Conservation (phyloP, 75 land plant genomes). For the Selaginella moellendorffii region DNA sequence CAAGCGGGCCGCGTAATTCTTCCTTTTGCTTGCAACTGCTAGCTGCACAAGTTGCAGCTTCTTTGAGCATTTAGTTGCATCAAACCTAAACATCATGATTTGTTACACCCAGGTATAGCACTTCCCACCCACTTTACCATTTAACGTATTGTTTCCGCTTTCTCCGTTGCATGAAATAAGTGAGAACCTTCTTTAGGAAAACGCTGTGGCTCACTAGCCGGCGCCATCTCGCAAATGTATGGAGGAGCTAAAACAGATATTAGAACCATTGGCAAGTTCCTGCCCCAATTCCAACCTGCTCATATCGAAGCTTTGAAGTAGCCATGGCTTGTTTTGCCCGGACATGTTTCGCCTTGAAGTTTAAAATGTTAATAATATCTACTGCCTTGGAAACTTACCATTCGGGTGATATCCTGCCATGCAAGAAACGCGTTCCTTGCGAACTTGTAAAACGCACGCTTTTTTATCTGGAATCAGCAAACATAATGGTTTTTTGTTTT, state of each 20-base stretch:
- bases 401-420: neutral
- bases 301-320: neutral
- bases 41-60: neutral
- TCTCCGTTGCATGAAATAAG: neutral
- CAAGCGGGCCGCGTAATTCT: neutral
- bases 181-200: neutral
- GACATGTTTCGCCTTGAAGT: neutral
- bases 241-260: neutral
- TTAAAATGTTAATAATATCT: neutral
- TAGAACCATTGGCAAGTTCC: neutral
- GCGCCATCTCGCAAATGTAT: neutral
- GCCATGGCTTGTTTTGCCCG: neutral
- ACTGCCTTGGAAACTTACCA: neutral
- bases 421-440: neutral
- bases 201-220: neutral
- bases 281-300: neutral
- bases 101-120: neutral
- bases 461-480: neutral
- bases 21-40: neutral
- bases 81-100: neutral
- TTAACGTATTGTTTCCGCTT: neutral
- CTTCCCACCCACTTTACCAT: too few species aligned
- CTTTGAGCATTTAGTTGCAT: neutral
- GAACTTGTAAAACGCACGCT: neutral
- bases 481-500: neutral